These are phyloP conservation scores for Trametes maxima DNA, from an alignment of 768 basidiomycete genomes.

Conservation along the genomic window DNA sequence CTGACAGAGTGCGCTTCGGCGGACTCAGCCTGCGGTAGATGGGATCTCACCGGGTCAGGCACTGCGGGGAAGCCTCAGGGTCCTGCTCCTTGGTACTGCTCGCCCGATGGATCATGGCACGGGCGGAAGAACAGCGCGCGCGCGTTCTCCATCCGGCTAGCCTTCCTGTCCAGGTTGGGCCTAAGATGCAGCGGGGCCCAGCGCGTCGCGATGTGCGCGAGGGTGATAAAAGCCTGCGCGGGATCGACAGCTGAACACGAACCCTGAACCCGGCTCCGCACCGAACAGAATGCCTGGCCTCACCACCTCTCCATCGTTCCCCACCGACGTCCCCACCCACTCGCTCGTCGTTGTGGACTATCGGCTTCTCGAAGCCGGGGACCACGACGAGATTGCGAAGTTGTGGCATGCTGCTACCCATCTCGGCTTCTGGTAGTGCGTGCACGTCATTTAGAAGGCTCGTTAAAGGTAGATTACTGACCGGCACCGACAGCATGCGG, in stretches of 20 bases:
- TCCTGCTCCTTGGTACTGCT: not conserved
- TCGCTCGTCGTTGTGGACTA: slow-evolving; percentile 61
- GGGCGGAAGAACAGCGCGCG: slow-evolving; percentile 9
- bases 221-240: slow-evolving; percentile 13
- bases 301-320: slow-evolving; percentile 45
- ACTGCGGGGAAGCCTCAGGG: slow-evolving; percentile 15
- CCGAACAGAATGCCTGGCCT: slow-evolving; percentile 34
- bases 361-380: slow-evolving; percentile 43
- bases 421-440: slow-evolving; percentile 71
- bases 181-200: not conserved
- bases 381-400: slow-evolving; percentile 47
- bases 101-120: slow-evolving; percentile 17
- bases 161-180: slow-evolving; percentile 14
- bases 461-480: not conserved
- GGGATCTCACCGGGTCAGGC: slow-evolving; percentile 15
- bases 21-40: slow-evolving; percentile 6
- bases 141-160: slow-evolving; percentile 21
- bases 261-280: slow-evolving; percentile 9
- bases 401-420: slow-evolving; percentile 61
- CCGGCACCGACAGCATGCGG: slow-evolving; percentile 43
- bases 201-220: slow-evolving; percentile 6
- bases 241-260: not conserved
- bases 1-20: slow-evolving; percentile 1
- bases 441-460: slow-evolving; percentile 20
- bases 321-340: slow-evolving; percentile 53